Conservation (phyloP, 129 eudicot species). For the Rutidosis leptorrhynchoides region DNA sequence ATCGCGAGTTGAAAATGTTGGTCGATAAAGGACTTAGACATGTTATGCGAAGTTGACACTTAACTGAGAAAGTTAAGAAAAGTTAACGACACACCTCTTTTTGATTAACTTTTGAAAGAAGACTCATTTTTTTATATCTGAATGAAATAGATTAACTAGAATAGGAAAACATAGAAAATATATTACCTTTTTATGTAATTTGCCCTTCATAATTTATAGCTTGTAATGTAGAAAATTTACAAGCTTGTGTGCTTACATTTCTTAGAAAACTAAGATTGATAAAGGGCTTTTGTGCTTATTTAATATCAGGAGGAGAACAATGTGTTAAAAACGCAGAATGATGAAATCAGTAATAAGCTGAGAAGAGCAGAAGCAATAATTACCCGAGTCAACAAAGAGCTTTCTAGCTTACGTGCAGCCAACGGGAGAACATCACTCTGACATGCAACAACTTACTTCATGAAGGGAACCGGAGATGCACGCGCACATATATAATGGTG, state of each 20-base stretch:
- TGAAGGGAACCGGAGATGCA: conserved; percentile 8
- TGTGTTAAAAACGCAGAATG: conserved; percentile 52
- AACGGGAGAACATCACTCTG: conserved; percentile 45
- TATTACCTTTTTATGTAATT: too few species aligned
- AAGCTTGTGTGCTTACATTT: not conserved
- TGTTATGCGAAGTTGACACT: too few species aligned
- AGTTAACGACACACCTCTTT: too few species aligned
- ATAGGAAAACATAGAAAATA: not conserved
- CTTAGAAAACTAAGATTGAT: not conserved
- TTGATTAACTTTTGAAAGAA: too few species aligned
- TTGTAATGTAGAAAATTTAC: not conserved
- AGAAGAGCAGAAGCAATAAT: conserved; percentile 51
- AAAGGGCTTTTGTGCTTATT: not conserved
- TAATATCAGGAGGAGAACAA: conserved; percentile 79
- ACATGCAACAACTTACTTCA: not conserved
- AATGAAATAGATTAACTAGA: too few species aligned
- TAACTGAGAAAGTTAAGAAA: too few species aligned
- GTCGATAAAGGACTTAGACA: too few species aligned
- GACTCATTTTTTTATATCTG: too few species aligned
- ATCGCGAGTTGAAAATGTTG: too few species aligned
- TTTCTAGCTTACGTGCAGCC: conserved; percentile 47
- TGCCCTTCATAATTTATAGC: not conserved
- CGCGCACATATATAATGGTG: not conserved
- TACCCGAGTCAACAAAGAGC: conserved; percentile 51
- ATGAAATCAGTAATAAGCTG: conserved; percentile 52